Conservation (phyloP, 1,284 basidiomycete species). For the Peniophora sp. region DNA sequence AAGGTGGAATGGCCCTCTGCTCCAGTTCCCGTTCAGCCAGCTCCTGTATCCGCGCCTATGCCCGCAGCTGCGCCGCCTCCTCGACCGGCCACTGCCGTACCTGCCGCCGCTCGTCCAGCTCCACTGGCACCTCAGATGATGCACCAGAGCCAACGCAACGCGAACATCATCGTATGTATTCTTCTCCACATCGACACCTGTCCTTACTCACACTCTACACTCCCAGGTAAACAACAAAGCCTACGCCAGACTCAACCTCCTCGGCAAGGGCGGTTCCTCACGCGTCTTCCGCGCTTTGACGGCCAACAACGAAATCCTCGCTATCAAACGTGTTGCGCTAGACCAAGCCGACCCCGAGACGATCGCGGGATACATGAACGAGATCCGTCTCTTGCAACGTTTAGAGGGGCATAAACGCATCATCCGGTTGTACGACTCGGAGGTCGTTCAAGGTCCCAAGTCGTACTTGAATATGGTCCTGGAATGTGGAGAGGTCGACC, state of each 20-base stretch:
- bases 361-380: conserved; percentile 89
- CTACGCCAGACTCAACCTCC: conserved; percentile 78
- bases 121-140: too few species aligned
- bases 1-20: conserved; percentile 22
- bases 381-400: conserved; percentile 82
- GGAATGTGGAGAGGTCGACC: conserved; percentile 90
- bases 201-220: background rate
- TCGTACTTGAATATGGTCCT: conserved; percentile 76
- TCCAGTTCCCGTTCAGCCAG: background rate
- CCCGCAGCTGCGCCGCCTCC: conserved; percentile 17
- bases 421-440: conserved; percentile 83
- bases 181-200: background rate
- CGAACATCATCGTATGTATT: background rate
- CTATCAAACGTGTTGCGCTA: conserved; percentile 82
- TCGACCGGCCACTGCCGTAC: conserved; percentile 6
- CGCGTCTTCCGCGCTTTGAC: conserved; percentile 87
- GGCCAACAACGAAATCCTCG: conserved; percentile 69
- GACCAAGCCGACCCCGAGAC: conserved; percentile 83
- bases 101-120: conserved; percentile 7
- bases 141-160: too few species aligned
- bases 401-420: conserved; percentile 84
- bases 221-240: conserved; percentile 69
- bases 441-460: conserved; percentile 62
- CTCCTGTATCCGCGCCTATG: background rate
- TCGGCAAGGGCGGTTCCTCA: conserved; percentile 91